These are phyloP conservation scores for Fusarium succisae DNA, from an alignment of 2,329 filamentous ascomycete species.

Conservation along the genomic window DNA sequence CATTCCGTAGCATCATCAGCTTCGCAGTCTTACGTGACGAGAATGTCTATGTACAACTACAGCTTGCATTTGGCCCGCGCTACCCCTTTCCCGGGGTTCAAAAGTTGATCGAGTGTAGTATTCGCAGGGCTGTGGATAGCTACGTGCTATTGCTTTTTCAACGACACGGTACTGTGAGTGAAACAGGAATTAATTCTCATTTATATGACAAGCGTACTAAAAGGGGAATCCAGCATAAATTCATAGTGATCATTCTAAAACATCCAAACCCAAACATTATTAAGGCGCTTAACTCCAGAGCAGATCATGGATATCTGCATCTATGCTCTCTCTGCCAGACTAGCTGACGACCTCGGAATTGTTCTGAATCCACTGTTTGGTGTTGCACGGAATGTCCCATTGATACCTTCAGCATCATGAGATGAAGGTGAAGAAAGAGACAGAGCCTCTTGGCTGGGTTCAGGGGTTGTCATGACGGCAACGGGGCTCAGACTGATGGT, in stretches of 20 bases:
- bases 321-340: slow-evolving; percentile 20
- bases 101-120: slow-evolving; percentile 41
- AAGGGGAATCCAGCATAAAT: neutral
- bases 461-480: slow-evolving; percentile 4
- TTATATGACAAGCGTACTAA: neutral
- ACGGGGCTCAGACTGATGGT: neutral
- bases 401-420: neutral
- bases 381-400: slow-evolving; percentile 5
- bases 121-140: slow-evolving; percentile 7
- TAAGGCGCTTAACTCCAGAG: neutral
- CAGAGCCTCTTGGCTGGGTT: slow-evolving; percentile 1
- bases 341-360: slow-evolving; percentile 32
- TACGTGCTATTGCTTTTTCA: neutral
- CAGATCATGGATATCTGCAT: neutral
- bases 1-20: slow-evolving; percentile 38
- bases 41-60: slow-evolving; percentile 46
- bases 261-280: neutral
- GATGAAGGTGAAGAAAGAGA: neutral
- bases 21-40: slow-evolving; percentile 43
- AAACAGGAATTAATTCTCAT: neutral
- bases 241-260: neutral
- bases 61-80: slow-evolving; percentile 45
- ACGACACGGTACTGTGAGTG: neutral
- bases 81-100: slow-evolving; percentile 43
- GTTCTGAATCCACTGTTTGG: slow-evolving; percentile 40